Percentiles rank a stretch among this genome's conserved stretches.
Conservation (phyloP, 2,329 filamentous ascomycete species). For the Xylariaceae sp. region DNA sequence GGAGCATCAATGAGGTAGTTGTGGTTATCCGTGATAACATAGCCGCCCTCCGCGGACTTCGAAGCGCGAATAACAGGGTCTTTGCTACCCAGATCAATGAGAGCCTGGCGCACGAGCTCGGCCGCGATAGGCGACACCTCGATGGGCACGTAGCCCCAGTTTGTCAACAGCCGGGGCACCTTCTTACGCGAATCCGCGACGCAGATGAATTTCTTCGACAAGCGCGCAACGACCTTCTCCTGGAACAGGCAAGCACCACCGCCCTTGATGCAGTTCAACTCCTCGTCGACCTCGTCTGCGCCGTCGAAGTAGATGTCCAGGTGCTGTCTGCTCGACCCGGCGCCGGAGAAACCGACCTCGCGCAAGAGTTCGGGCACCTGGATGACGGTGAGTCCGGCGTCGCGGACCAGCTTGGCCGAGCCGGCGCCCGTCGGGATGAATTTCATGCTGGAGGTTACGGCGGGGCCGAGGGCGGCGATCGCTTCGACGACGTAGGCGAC, state of each 20-base stretch:
- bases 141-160: constrained; percentile 83
- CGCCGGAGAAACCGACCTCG: constrained; percentile 36
- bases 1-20: constrained; percentile 92
- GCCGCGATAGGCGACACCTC: constrained; percentile 86
- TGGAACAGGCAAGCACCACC: constrained; percentile 97
- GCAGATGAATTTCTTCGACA: constrained; percentile 79
- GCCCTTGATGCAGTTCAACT: constrained; percentile 95
- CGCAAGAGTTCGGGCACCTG: constrained; percentile 70
- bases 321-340: constrained; percentile 43
- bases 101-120: constrained; percentile 66
- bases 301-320: constrained; percentile 94
- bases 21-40: constrained; percentile 79
- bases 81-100: constrained; percentile 67
- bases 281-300: constrained; percentile 91
- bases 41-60: constrained; percentile 64
- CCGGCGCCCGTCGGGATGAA: constrained; percentile 93
- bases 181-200: constrained; percentile 92
- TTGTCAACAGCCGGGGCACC: constrained; percentile 64
- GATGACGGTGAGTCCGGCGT: constrained; percentile 69
- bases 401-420: constrained; percentile 77
- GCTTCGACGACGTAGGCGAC: constrained; percentile 83
- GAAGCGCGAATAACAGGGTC: constrained; percentile 68
- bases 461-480: constrained; percentile 57
- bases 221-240: constrained; percentile 88
- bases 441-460: constrained; percentile 58